Evolutionary conservation across 73 alveolate species (phyloP), one percentile per base, ranked within the genome.

Genomic region (Tetrahymena borealis): DNA sequence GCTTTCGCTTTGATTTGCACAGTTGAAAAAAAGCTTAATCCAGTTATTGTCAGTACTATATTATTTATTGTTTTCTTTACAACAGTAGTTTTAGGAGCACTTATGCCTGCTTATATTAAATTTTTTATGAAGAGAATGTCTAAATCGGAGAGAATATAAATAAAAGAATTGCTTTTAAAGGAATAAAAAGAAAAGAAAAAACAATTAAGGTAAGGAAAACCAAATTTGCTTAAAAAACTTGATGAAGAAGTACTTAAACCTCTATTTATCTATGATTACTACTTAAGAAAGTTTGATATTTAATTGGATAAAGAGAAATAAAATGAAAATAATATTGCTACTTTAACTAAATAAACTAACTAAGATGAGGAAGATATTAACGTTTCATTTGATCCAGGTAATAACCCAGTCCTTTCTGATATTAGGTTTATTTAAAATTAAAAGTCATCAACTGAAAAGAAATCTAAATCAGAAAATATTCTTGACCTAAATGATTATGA

Each of bases 1-100:
- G 99, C 99, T 78, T 98, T 98, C 94, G 99, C 98, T 77, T 94
- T 98, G 91, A 96, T 95, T 36, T 90, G 97, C 11, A 94, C 96
- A 39, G 95, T 37, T 28, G 95, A 85, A 38, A 39, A 38, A 11
- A 38, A 85, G 0, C 39, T 79, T 4, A 92, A 79, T 2, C 90
- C 37, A 31, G 78, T 93, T 28, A 39, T 93, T 33, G 39, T 79
- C 78, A 93, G 91, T 4, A 85, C 95, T 39, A 92, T 93, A 12
- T 90, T 93, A 38, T 85, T 93, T 39, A 85, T 93, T 91, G 95
- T 93, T 36, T 79, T 93, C 91, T 38, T 93, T 20, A 93, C 95
- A 2, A 93, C 95, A 1, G 78, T 93, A 0, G 38, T 93, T 11
- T 18, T 93, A 32, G 95, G 95, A 85, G 95, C 91, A 20, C 35